These are phyloP conservation scores for Castanospermum australe DNA, from an alignment of 306 rosid species.

Conservation along the genomic window DNA sequence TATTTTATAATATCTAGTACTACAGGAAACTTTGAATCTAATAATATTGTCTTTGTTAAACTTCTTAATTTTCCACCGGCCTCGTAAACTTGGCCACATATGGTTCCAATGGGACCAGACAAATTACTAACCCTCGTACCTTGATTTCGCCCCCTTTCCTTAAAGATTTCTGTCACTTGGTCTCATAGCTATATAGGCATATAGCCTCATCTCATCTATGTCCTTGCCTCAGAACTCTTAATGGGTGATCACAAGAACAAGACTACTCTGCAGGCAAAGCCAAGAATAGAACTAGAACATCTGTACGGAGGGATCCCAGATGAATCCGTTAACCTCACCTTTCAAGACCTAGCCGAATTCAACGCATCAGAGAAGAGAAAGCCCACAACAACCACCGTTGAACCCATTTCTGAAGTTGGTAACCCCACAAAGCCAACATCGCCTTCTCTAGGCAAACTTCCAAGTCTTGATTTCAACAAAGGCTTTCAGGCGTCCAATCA, in stretches of 20 bases:
- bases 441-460: constrained; percentile 35
- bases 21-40: background rate
- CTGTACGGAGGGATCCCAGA: constrained; percentile 79
- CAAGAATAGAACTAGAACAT: constrained; percentile 69
- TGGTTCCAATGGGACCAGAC: constrained; percentile 18
- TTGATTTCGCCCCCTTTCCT: constrained; percentile 14
- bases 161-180: background rate
- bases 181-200: background rate
- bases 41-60: too few relatives aligned
- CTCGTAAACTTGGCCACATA: constrained; percentile 21
- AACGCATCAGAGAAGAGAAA: constrained; percentile 29
- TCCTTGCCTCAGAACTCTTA: background rate
- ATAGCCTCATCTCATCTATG: background rate
- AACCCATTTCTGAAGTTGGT: constrained; percentile 21
- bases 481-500: constrained; percentile 49
- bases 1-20: background rate
- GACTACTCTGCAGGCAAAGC: constrained; percentile 40
- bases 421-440: background rate
- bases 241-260: constrained; percentile 53
- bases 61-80: constrained; percentile 34
- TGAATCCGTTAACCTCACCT: constrained; percentile 86
- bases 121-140: background rate
- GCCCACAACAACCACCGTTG: background rate
- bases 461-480: constrained; percentile 64
- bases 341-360: constrained; percentile 61